Evolutionary conservation across 164 flowering plant genomes (phyloP).

Genomic region (Macadamia tetraphylla): DNA sequence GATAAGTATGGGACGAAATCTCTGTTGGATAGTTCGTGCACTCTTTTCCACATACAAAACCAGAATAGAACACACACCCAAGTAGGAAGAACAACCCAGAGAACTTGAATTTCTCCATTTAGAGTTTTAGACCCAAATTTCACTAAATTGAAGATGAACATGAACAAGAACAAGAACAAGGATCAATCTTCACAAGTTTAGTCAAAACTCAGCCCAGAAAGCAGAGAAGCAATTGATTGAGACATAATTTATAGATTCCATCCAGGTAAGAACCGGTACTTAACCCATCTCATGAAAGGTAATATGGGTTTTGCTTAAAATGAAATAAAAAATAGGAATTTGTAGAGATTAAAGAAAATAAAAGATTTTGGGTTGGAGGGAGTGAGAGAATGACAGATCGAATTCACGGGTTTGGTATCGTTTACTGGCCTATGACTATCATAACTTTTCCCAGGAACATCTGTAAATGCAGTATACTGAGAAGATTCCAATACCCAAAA

Average conservation of each 20-base stretch:
- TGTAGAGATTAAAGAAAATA: neutral
- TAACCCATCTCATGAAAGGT: slow-evolving; percentile 3
- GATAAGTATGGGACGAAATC: slow-evolving; percentile 53
- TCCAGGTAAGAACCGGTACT: neutral
- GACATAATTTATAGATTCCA: neutral
- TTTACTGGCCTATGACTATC: neutral
- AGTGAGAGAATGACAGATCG: neutral
- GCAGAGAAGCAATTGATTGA: neutral
- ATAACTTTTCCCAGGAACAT: neutral
- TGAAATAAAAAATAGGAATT: no score
- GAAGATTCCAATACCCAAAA: no score
- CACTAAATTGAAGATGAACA: neutral
- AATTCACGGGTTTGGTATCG: slow-evolving; percentile 15
- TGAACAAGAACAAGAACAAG: neutral
- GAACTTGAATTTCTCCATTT: slow-evolving; percentile 2
- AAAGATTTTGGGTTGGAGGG: neutral
- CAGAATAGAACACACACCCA: slow-evolving; percentile 10
- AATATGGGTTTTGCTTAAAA: neutral
- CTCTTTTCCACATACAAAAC: slow-evolving; percentile 38
- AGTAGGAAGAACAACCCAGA: slow-evolving; percentile 1
- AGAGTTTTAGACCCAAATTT: neutral
- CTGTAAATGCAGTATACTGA: neutral
- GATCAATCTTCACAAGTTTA: neutral
- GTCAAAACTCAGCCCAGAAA: no score
- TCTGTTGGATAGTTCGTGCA: slow-evolving; percentile 66